Conservation (phyloP, 805 yeast species). For the Saccharomycopsis sp. region DNA sequence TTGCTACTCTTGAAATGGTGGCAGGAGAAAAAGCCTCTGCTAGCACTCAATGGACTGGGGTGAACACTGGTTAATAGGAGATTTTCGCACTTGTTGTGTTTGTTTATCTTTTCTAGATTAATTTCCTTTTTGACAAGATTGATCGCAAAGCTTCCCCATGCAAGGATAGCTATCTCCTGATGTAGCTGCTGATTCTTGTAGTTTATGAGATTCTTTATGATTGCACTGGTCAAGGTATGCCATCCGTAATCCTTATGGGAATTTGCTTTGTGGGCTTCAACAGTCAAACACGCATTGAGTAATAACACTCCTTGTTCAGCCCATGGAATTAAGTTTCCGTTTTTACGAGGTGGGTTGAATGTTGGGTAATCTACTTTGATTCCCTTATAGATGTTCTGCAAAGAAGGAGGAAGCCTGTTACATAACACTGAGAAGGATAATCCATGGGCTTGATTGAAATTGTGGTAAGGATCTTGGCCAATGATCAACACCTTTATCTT, state of each 20-base stretch:
- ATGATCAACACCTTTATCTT: slow-evolving; percentile 70
- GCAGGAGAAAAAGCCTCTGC: slow-evolving; percentile 76
- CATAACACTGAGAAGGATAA: slow-evolving; percentile 75
- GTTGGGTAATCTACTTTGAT: slow-evolving; percentile 61
- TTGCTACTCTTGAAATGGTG: slow-evolving; percentile 71
- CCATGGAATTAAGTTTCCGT: slow-evolving; percentile 77
- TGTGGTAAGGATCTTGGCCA: slow-evolving; percentile 98
- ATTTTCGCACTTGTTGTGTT: slow-evolving; percentile 30
- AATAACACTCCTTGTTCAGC: slow-evolving; percentile 80
- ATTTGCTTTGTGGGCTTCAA: slow-evolving; percentile 86
- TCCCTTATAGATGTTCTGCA: slow-evolving; percentile 80
- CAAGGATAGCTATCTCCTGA: slow-evolving; percentile 63
- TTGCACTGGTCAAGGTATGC: slow-evolving; percentile 82
- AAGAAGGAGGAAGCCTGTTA: slow-evolving; percentile 82
- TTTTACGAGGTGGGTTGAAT: slow-evolving; percentile 51
- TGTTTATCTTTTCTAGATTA: slow-evolving; percentile 29
- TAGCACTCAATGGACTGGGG: slow-evolving; percentile 92
- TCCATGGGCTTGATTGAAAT: slow-evolving; percentile 91
- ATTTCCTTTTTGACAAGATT: slow-evolving; percentile 38
- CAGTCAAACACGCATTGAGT: slow-evolving; percentile 85
- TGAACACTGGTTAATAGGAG: slow-evolving; percentile 71
- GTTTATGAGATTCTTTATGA: slow-evolving; percentile 45
- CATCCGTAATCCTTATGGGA: slow-evolving; percentile 90
- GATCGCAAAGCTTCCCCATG: slow-evolving; percentile 78
- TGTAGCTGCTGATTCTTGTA: slow-evolving; percentile 37